Base-by-base conservation (phyloP, 768 basidiomycete species). In the Leccinum boreale region DNA sequence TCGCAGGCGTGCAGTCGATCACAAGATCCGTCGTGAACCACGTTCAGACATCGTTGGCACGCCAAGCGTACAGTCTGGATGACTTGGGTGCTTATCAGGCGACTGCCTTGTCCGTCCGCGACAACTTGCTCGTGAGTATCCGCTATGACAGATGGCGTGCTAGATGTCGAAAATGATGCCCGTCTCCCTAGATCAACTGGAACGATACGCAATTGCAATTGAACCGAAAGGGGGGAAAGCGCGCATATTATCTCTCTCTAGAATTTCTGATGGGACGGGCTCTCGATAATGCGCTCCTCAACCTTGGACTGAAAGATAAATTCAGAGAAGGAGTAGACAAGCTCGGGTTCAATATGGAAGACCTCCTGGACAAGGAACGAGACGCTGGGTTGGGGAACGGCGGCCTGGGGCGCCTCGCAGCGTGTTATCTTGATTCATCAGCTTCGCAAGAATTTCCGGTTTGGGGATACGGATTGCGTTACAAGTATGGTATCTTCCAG, bases 401-500 rank as follows among this genome's bases (percentile, higher is more conserved):
- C 62, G 96, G 96, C 57, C 82, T 98, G 9, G 96, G 97, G 0
- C 90, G 96, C 29, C 84, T 99, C 47, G 97, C 97, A 1, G 96
- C 97, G 1, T 99, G 97, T 76, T 99, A 98, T 70, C 85, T 97
- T 53, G 95, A 98, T 69, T 92, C 90, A n/a, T 85, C 86, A 23
- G 87, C 95, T 3, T 90, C 90, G 9, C 86, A 92, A 67, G 88
- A 95, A 72, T 81, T 98, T 4, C 96, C 96, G 0, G 83, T 92
- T 23, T 98, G 94, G 94, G 96, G 96, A 47, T 98, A 98, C 66
- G 94, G 94, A 45, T 74, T 97, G 57, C 78, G 94, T 46, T 96
- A 94, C 81, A 86, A 92, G 71, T 95, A 94, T 66, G 94, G 94
- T 55, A 97, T 98, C 77, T 98, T 99, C 83, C 89, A 94, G 74